Base-by-base conservation (phyloP, 805 yeast species). In the Maudiozyma bulderi region DNA sequence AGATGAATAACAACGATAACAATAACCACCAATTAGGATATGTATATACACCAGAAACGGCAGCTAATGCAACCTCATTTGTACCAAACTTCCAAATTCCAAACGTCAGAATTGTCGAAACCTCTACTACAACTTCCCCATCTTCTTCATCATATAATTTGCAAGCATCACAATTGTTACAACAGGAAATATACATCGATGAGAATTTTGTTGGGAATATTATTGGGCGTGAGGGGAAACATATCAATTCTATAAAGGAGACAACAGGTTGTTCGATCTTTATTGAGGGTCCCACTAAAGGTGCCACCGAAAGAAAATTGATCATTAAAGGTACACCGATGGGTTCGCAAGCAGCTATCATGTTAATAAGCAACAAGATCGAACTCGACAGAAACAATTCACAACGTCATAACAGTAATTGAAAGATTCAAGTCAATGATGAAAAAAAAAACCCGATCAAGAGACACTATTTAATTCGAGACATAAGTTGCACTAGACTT, bases 211-310 rank as follows among this genome's bases (percentile, higher is more conserved):
- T 88, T 39, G 96, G 96, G 1, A 78, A 86, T 39, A 82, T 88
- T 30, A 88, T 88, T 51, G 96, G 96, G 1, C 86, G 81, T 65
- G 87, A 88, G 33, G 96, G 96, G 15, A 80, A 84, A 58, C 84
- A 82, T 56, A 82, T 88, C 50, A 84, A 81, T 58, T 87, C 84
- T 53, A 81, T 88, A 45, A 76, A 91, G 53, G 82, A 81, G 51
- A 73, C 78, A 31, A 80, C 91, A 20, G 91, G 95, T 33, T 77
- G 87, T 43, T 81, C 82, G 50, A 86, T 88, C 30, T 77, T 79
- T 54, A 84, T 88, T 47, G 86, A 80, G 54, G 79, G 74, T 37
- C 76, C 74, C 15, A 70, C 69, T 28, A 80, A 78, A 1, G 83
- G 79, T 49, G 56, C 66, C 3, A 68, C 70, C 28, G 86, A 83